Percentiles rank a stretch among this genome's conserved stretches.
Evolutionary conservation across 148 eudicot genomes (phyloP).

Genomic region (Salicornia ramosissima): DNA sequence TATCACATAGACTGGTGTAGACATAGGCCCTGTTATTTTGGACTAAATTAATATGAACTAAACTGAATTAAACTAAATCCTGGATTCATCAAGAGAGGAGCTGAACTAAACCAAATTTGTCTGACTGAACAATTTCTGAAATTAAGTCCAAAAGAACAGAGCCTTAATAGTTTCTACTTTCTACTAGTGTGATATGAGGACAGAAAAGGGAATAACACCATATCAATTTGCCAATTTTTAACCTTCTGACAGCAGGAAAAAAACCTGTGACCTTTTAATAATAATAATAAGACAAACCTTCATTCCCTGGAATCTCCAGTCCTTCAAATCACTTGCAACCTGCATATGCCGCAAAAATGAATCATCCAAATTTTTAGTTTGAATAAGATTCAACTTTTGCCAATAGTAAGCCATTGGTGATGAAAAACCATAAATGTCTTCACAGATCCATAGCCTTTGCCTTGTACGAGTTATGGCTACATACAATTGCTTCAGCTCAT

Average conservation of each 20-base stretch:
- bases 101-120: no score
- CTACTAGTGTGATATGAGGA: no score
- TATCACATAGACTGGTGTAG: no score
- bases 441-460: slow-evolving; percentile 76
- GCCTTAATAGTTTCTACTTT: no score
- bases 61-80: no score
- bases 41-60: no score
- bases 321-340: slow-evolving; percentile 52
- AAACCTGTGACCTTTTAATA: no score
- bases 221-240: background rate
- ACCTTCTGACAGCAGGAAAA: no score
- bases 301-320: slow-evolving; percentile 54
- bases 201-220: background rate
- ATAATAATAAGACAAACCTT: slow-evolving; percentile 19
- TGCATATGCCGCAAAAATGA: slow-evolving; percentile 56
- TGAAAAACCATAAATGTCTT: slow-evolving; percentile 42
- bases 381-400: slow-evolving; percentile 43
- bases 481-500: slow-evolving; percentile 54
- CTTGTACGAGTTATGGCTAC: slow-evolving; percentile 73
- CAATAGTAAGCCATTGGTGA: slow-evolving; percentile 68
- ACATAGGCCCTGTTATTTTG: no score
- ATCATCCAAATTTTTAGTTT: slow-evolving; percentile 45
- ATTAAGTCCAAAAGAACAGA: no score
- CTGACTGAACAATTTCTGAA: no score
- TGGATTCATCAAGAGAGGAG: no score